Conservation (phyloP, 2,329 filamentous ascomycete species). For the Aureobasidium musti region DNA sequence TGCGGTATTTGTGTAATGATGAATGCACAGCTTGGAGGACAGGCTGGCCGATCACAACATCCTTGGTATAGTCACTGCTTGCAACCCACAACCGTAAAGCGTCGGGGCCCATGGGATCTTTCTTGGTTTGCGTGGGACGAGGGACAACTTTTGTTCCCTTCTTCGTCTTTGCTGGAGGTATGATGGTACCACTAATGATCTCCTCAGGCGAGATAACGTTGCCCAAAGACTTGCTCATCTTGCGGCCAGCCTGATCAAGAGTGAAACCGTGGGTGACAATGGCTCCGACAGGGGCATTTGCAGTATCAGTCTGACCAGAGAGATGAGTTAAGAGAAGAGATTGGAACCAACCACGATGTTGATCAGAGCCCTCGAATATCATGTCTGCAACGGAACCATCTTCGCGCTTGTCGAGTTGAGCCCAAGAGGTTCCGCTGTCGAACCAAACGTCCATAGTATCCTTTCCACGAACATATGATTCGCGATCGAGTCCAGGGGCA, state of each 20-base stretch:
- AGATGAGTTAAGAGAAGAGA: slow-evolving; percentile 88
- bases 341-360: slow-evolving; percentile 98
- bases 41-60: slow-evolving; percentile 77
- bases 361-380: slow-evolving; percentile 91
- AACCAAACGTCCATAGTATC: slow-evolving; percentile 99
- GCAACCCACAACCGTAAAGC: slow-evolving; percentile 88
- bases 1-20: slow-evolving; percentile 80
- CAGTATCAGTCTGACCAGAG: slow-evolving; percentile 57
- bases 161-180: slow-evolving; percentile 65
- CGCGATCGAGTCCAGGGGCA: slow-evolving; percentile 59
- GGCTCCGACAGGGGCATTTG: slow-evolving; percentile 73
- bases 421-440: slow-evolving; percentile 96
- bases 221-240: slow-evolving; percentile 97
- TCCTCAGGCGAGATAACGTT: slow-evolving; percentile 80
- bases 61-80: slow-evolving; percentile 85
- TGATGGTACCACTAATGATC: slow-evolving; percentile 79
- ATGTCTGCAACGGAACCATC: slow-evolving; percentile 67
- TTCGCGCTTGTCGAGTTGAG: slow-evolving; percentile 47
- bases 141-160: slow-evolving; percentile 20
- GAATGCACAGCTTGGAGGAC: slow-evolving; percentile 76
- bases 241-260: slow-evolving; percentile 83
- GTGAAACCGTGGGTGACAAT: slow-evolving; percentile 97
- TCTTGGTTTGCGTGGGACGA: slow-evolving; percentile 32
- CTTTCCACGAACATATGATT: slow-evolving; percentile 69
- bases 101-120: slow-evolving; percentile 69